Base-by-base conservation (phyloP, 148 eudicot genomes). In the Silene uniflora region DNA sequence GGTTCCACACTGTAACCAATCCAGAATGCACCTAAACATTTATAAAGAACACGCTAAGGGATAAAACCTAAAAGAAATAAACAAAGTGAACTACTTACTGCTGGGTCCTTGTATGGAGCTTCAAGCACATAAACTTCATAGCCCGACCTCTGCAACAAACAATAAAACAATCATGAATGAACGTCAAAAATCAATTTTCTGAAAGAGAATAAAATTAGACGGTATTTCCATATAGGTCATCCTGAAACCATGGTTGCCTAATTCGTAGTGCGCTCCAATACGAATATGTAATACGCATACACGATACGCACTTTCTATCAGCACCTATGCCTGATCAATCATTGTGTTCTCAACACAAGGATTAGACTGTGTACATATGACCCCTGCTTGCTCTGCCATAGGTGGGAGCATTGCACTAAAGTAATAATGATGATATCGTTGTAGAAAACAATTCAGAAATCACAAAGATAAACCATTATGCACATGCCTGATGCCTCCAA, bases 21-120 rank as follows among this genome's bases (percentile, higher is more conserved):
- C 44, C 71, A 62, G 66, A 60, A 25, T 58, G 49, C 42, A 80
- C 18, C n/a, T 52, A 32, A 39, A 71, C 67, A 22, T 58, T 62
- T 18, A 16, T 5, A 58, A 46, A 16, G 5, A 23, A 62, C 35
- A 21, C 47, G 58, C 42, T 3, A 52, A 16, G 62, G 67, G 49
- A 6, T 19, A 71, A 19, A 44, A 52, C 14, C 56, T 52, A 16
- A 24, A 44, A 42, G n/a, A 17, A 46, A 42, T 71, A 78, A 66
- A 68, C 32, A 29, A 32, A 76, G 24, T 42, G 0, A 19, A 72
- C 59, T 47, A 87, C 94, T 90, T 67, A 95, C 99, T 75, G 77
- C 89, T 59, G 99, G 99, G 79, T 95, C 99, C 84, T 87, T 95
- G 87, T 95, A 95, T 47, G 96, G 84, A 75, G 97, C 93, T 85